Evolutionary conservation across 2,329 filamentous ascomycete genomes (phyloP), one percentile per base, ranked within the genome.

Genomic region (Fusarium longipes): DNA sequence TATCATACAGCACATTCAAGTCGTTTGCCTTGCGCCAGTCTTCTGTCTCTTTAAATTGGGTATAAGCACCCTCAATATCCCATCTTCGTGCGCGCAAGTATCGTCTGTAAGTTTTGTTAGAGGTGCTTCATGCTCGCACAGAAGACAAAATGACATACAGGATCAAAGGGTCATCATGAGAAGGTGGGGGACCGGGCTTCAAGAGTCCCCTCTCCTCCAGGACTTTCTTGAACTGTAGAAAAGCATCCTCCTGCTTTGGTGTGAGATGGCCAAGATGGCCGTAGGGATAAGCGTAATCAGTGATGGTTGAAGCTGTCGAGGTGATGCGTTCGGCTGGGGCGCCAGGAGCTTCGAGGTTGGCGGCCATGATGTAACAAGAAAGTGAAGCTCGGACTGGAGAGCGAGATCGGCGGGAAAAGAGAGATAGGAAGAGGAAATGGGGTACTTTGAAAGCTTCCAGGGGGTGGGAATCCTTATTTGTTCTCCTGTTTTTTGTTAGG

Each of bases 1-100:
- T 94, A 76, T 91, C 87, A 80, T 97, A 97, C 35, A 97, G 83
- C 42, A 87, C 83, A 64, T 93, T 87, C 47, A 97, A 86, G 69
- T 92, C 84, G 77, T 95, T 95, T 65, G 91, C 88, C 70, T 87
- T 87, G 63, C 94, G 89, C 92, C 94, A 97, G 59, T 92, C 87
- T 78, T 97, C 93, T 1, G 93, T 97, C 54, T 93, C 92, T 73
- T 90, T 89, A 81, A 97, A 97, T 80, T 97, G 94, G 60, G 82
- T 85, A 76, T 90, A 90, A 14, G 94, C 94, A 70, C 95, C 93
- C 69, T 88, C 80, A 11, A 92, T 86, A 27, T 90, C 82, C 83
- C 95, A 97, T 78, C 89, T 91, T 57, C 94, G 89, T 32, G 94
- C 94, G 73, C 94, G 91, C 49, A 97, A 84, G 78, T 91, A 97